phyloP scores from a whole-genome alignment of 371 early-diverging fungal species.

The Mucor ambiguus region DNA sequence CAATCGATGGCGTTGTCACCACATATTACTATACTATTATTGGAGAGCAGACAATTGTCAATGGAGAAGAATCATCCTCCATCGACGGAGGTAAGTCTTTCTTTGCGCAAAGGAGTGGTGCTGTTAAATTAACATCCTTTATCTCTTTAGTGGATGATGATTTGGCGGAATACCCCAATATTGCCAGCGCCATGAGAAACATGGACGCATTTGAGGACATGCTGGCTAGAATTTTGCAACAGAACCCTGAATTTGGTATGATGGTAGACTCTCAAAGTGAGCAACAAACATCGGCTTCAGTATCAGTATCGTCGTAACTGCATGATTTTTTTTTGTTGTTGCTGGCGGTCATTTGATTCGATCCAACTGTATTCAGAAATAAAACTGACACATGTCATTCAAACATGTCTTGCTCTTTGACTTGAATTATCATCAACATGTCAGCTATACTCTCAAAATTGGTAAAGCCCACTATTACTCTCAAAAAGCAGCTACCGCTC shows the following conservation, averaged over 20 bases:
- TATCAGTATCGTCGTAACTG: neutral
- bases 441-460: neutral
- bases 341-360: neutral
- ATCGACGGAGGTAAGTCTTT: neutral
- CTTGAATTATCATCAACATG: neutral
- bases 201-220: neutral
- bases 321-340: neutral
- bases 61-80: neutral
- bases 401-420: neutral
- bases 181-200: neutral
- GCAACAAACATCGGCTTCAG: neutral
- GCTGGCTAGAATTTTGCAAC: neutral
- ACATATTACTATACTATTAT: neutral
- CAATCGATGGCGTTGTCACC: neutral
- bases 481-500: neutral
- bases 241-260: constrained; percentile 1
- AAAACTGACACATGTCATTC: neutral
- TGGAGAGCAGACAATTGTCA: neutral
- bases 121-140: neutral
- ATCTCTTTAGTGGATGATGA: neutral
- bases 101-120: too few relatives aligned
- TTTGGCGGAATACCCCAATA: neutral
- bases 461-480: neutral
- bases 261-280: neutral
- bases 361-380: neutral